Percentiles rank a stretch among this genome's conserved stretches.
phyloP scores from a whole-genome alignment of 768 basidiomycete species.

The Leccinum longicurvipes region DNA sequence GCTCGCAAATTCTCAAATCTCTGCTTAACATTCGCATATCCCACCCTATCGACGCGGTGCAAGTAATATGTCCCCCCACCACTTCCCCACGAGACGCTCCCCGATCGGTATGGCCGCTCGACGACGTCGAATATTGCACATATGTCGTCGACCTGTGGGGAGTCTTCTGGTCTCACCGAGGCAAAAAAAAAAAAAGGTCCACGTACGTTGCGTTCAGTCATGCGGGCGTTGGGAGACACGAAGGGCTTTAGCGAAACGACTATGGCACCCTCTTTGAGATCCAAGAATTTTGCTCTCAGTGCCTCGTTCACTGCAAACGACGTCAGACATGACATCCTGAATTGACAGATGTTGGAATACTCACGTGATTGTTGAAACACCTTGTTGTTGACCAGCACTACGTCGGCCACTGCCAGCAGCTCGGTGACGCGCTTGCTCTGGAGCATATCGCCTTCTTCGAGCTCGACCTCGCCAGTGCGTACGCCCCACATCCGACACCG shows the following conservation, averaged over 20 bases:
- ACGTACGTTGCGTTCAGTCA: constrained; percentile 81
- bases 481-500: constrained; percentile 94
- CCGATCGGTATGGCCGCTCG: constrained; percentile 63
- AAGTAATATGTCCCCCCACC: constrained; percentile 68
- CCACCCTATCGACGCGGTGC: constrained; percentile 72
- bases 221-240: constrained; percentile 68
- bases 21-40: constrained; percentile 59
- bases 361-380: constrained; percentile 71
- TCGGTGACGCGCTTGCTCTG: constrained; percentile 60
- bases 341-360: constrained; percentile 30
- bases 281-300: constrained; percentile 85
- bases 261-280: constrained; percentile 88
- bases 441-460: constrained; percentile 87
- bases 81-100: constrained; percentile 80
- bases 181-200: neutral
- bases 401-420: constrained; percentile 78
- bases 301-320: constrained; percentile 72
- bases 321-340: neutral
- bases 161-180: neutral
- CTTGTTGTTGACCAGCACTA: constrained; percentile 89
- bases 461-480: constrained; percentile 65
- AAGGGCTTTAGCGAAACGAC: constrained; percentile 89
- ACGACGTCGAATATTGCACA: constrained; percentile 78
- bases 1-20: constrained; percentile 51
- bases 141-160: constrained; percentile 65